These are phyloP conservation scores for Boletellus deceptivus DNA, from an alignment of 1,284 basidiomycete species.

Conservation along the genomic window DNA sequence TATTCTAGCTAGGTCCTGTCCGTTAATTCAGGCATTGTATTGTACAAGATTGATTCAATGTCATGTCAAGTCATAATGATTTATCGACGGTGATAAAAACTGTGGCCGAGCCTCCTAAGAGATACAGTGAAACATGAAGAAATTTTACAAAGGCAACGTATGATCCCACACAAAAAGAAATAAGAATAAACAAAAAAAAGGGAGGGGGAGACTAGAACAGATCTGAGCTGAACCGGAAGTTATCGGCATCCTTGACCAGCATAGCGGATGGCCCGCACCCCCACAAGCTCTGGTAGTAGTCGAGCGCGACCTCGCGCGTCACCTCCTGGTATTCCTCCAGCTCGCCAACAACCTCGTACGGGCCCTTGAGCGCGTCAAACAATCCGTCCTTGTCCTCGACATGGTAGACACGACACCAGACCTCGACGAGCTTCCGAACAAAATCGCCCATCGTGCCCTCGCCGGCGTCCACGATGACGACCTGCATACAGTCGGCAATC, in stretches of 20 bases:
- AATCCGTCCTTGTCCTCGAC: slow-evolving; percentile 18
- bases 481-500: slow-evolving; percentile 29
- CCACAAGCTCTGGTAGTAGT: slow-evolving; percentile 28
- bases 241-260: slow-evolving; percentile 1
- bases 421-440: slow-evolving; percentile 20
- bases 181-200: background rate
- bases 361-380: slow-evolving; percentile 16
- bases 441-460: slow-evolving; percentile 29
- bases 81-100: background rate
- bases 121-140: background rate
- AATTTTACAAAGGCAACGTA: too few species aligned
- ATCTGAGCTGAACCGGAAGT: background rate
- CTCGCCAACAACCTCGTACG: slow-evolving; percentile 24
- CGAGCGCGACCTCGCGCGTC: slow-evolving; percentile 9
- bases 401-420: slow-evolving; percentile 32
- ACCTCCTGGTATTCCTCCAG: slow-evolving; percentile 18
- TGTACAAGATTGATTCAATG: background rate
- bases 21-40: background rate
- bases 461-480: slow-evolving; percentile 28
- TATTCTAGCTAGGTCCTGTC: background rate
- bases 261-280: slow-evolving; percentile 18
- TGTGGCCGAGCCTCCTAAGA: too few species aligned
- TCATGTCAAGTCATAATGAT: background rate
- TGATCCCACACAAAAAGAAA: background rate
- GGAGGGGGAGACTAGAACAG: background rate